Percentiles rank a stretch among this genome's conserved stretches.
phyloP scores from a whole-genome alignment of 208 protist species.

The Crithidia brevicula region DNA sequence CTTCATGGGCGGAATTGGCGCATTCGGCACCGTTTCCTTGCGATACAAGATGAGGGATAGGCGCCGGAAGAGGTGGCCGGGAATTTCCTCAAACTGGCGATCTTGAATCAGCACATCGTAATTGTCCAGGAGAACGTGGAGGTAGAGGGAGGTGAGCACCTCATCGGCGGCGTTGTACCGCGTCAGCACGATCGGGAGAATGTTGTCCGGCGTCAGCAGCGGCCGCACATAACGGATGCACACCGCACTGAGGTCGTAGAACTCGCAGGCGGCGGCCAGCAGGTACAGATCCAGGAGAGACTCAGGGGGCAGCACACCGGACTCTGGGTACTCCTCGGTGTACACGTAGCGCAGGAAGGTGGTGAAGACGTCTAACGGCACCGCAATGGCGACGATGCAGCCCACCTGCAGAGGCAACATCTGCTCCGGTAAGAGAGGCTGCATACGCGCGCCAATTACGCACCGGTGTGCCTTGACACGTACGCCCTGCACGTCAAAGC shows the following conservation, averaged over 20 bases:
- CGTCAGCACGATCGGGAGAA: conserved; percentile 84
- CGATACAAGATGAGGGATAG: conserved; percentile 83
- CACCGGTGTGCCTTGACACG: conserved; percentile 88
- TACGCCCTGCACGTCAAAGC: conserved; percentile 85
- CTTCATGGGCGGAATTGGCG: conserved; percentile 66
- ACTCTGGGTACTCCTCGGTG: conserved; percentile 86
- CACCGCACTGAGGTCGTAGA: conserved; percentile 74
- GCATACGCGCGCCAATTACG: conserved; percentile 85
- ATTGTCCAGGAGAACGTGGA: conserved; percentile 80
- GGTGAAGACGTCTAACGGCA: conserved; percentile 81
- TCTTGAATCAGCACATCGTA: conserved; percentile 90
- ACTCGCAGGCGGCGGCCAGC: conserved; percentile 76
- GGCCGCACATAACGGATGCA: conserved; percentile 79
- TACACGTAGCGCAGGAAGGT: conserved; percentile 88
- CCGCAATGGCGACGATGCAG: conserved; percentile 81
- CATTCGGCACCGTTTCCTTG: conserved; percentile 70
- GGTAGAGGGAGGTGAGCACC: conserved; percentile 82
- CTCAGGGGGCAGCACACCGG: conserved; percentile 70
- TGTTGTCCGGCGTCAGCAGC: conserved; percentile 82
- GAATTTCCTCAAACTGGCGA: conserved; percentile 88
- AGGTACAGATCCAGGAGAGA: conserved; percentile 87
- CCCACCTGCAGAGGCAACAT: conserved; percentile 81
- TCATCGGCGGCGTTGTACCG: conserved; percentile 87
- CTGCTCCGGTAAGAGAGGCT: conserved; percentile 69
- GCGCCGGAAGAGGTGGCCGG: conserved; percentile 87